A percentile compares a stretch with the other conserved stretches of the same genome.
Conservation (phyloP, 345 rosid species). For the Eucalyptus sp. region DNA sequence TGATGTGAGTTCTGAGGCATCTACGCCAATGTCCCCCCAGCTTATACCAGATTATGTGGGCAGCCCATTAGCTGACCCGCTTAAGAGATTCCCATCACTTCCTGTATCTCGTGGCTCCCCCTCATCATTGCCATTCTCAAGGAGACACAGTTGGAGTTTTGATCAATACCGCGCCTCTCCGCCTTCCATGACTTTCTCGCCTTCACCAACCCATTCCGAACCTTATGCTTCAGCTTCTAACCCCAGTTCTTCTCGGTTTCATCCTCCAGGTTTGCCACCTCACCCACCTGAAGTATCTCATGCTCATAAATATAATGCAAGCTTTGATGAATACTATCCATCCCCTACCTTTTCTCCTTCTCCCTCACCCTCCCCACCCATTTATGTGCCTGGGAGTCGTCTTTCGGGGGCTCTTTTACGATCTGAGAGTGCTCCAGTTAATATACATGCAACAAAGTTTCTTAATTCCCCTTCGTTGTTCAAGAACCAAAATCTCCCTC, state of each 20-base stretch:
- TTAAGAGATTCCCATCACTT: constrained; percentile 69
- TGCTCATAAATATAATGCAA: constrained; percentile 27
- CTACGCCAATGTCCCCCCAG: constrained; percentile 73
- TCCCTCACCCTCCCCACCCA: constrained; percentile 63
- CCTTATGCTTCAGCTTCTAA: constrained; percentile 40
- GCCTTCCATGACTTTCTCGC: constrained; percentile 59
- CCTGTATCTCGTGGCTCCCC: constrained; percentile 69
- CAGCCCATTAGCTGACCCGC: constrained; percentile 87
- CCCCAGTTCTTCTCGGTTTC: constrained; percentile 28
- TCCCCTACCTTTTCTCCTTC: constrained; percentile 59
- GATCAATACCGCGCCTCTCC: constrained; percentile 60
- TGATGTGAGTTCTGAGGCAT: constrained; percentile 53
- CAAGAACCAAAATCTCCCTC: constrained; percentile 40
- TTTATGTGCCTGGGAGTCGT: constrained; percentile 30
- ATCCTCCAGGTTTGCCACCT: constrained; percentile 35
- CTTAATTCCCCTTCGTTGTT: constrained; percentile 21
- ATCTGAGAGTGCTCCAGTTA: constrained; percentile 86
- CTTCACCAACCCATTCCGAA: constrained; percentile 79
- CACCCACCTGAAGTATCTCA: constrained; percentile 45
- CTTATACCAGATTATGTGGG: constrained; percentile 92
- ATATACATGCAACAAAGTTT: constrained; percentile 35
- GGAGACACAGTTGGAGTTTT: constrained; percentile 87
- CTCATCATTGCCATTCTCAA: constrained; percentile 63
- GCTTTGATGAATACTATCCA: constrained; percentile 46
- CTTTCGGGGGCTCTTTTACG: constrained; percentile 28